Evolutionary conservation across 225 moss, liverwort and hornwort genomes (phyloP).

Genomic region (Neckera pumila): DNA sequence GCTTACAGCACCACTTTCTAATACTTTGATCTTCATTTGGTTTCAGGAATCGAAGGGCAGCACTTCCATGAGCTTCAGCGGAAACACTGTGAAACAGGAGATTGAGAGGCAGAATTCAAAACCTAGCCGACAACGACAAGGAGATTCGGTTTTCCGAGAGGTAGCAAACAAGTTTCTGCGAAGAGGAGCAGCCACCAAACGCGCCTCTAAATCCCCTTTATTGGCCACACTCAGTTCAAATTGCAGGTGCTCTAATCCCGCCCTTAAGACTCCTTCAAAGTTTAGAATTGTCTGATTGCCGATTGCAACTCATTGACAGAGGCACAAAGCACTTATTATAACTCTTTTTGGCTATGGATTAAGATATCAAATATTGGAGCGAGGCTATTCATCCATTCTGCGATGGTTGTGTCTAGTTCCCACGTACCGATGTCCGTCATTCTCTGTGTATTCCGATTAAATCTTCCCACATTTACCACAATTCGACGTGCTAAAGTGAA

Average conservation of each 20-base stretch:
- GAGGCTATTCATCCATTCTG: neutral
- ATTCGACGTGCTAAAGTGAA: neutral
- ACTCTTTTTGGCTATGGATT: neutral
- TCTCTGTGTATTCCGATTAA: neutral
- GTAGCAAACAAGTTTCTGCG: conserved; percentile 33
- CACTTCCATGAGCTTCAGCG: conserved; percentile 20
- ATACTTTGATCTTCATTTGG: neutral
- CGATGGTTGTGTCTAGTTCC: neutral
- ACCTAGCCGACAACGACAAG: neutral
- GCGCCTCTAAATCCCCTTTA: neutral
- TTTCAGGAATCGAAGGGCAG: conserved; percentile 37
- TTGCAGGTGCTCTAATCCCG: conserved; percentile 3
- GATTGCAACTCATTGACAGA: neutral
- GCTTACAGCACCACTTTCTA: neutral
- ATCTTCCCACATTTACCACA: neutral
- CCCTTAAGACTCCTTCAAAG: neutral
- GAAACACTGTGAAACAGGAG: neutral
- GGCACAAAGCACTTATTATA: neutral
- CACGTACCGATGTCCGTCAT: neutral
- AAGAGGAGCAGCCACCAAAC: neutral
- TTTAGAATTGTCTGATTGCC: neutral
- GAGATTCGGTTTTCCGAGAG: conserved; percentile 13
- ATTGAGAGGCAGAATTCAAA: neutral
- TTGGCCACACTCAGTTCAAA: conserved; percentile 4
- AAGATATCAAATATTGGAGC: neutral